These are phyloP conservation scores for Globisporangium alternatum DNA, from an alignment of 352 stramenopile species.

Conservation along the genomic window DNA sequence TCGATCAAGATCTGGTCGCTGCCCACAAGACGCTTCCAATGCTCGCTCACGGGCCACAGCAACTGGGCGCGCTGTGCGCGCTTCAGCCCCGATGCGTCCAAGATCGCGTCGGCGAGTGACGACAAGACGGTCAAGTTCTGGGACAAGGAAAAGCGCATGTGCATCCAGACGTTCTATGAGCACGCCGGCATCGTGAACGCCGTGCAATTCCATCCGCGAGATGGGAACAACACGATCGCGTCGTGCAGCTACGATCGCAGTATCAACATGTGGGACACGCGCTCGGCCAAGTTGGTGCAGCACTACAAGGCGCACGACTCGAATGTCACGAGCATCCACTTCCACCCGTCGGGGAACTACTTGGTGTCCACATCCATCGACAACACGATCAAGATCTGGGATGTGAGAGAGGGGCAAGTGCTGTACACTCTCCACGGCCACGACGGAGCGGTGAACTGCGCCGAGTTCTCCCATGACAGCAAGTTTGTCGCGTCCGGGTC, in stretches of 20 bases:
- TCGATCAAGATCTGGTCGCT: slow-evolving; percentile 89
- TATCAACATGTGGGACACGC: slow-evolving; percentile 86
- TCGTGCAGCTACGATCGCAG: slow-evolving; percentile 70
- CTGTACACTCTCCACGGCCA: slow-evolving; percentile 92
- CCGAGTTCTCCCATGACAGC: slow-evolving; percentile 68
- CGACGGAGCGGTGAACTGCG: slow-evolving; percentile 60
- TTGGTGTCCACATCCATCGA: slow-evolving; percentile 89
- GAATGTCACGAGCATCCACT: slow-evolving; percentile 74
- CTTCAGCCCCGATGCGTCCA: slow-evolving; percentile 74
- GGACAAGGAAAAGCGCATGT: slow-evolving; percentile 81
- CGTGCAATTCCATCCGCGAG: slow-evolving; percentile 81
- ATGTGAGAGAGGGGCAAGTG: slow-evolving; percentile 90
- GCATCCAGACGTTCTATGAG: slow-evolving; percentile 85
- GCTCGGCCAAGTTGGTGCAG: slow-evolving; percentile 81
- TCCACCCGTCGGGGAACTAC: slow-evolving; percentile 91
- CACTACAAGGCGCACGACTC: slow-evolving; percentile 91
- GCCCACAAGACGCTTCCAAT: slow-evolving; percentile 81
- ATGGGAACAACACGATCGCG: slow-evolving; percentile 51
- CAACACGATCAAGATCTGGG: slow-evolving; percentile 90
- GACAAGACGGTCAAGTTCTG: slow-evolving; percentile 93
- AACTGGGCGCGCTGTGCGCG: slow-evolving; percentile 90
- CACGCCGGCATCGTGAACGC: slow-evolving; percentile 78
- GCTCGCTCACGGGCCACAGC: slow-evolving; percentile 85
- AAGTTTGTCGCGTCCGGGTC: slow-evolving; percentile 65
- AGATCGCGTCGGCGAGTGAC: slow-evolving; percentile 80